Evolutionary conservation across 2,329 filamentous ascomycete genomes (phyloP), one percentile per base, ranked within the genome.

Genomic region (Microsporum canis): DNA sequence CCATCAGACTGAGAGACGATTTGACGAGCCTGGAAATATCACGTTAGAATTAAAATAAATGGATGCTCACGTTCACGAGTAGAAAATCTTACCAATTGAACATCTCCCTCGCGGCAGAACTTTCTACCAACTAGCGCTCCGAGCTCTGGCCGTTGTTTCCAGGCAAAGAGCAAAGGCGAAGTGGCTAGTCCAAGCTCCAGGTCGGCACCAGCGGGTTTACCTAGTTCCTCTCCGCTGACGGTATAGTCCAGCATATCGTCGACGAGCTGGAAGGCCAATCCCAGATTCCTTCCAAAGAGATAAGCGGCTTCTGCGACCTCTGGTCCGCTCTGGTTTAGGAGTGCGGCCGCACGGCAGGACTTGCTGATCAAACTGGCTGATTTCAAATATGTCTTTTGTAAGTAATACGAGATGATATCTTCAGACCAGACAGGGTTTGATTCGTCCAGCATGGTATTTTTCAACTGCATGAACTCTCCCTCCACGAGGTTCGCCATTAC

Each of bases 241-340:
- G 94, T 97, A 73, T 97, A 99, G 74, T 99, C 94, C 68, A 99
- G 80, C 88, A 99, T 89, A 72, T 99, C 94, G 72, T 99, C 94
- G 14, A 99, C 92, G 7, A 99, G 82, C 79, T 99, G 94, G 77
- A 99, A 99, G 1, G 94, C 94, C 60, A 99, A 77, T 0, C 94
- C 94, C 55, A 99, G 74, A 69, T 99, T 97, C 75, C 90, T 90
- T 59, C 94, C 94, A 70, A 97, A 99, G 14, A 82, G 76, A 71
- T 99, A 99, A 1, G 92, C 89, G 7, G 91, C 88, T 66, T 99
- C 91, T 1, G 96, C 89, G 1, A 94, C 90, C 63, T 87, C 82
- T 0, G 82, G 80, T 38, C 91, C 83, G 38, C 86, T 84, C 12
- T 89, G 85, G 34, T 94, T 91, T 17, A 99, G 80, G 53, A 99